These are phyloP conservation scores for Xylariaceae sp. DNA, from an alignment of 2,329 filamentous ascomycete species.

Conservation along the genomic window DNA sequence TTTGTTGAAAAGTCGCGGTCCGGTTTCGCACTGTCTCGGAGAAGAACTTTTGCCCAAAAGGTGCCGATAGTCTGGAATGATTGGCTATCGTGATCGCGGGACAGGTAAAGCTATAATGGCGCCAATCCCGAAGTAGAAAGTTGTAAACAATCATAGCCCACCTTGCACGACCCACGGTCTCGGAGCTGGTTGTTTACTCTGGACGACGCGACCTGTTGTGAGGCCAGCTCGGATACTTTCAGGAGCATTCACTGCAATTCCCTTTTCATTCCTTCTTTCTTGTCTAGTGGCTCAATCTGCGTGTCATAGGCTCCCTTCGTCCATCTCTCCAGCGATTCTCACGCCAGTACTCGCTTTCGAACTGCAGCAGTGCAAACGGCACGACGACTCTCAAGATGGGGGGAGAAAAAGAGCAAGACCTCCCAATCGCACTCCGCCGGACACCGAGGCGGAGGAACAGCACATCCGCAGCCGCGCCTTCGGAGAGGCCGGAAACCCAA, in stretches of 20 bases:
- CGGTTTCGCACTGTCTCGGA: no score
- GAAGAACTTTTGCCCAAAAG: no score
- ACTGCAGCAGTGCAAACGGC: not conserved
- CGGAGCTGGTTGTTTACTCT: conserved; percentile 1
- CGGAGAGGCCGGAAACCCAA: conserved; percentile 13
- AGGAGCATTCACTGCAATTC: no score
- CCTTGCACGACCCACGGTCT: no score
- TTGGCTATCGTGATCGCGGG: no score
- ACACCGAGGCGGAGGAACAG: conserved; percentile 36
- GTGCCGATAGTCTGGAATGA: no score
- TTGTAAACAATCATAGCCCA: no score
- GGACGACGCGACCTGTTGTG: not conserved
- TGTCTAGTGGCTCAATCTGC: not conserved
- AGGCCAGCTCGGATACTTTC: not conserved
- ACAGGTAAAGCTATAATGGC: no score
- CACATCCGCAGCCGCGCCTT: conserved; percentile 8
- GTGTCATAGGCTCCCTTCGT: not conserved
- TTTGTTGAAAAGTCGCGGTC: no score
- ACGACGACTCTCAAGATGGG: conserved; percentile 10
- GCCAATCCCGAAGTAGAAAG: no score
- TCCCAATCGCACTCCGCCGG: conserved; percentile 50
- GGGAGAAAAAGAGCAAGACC: conserved; percentile 22
- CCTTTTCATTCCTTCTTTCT: no score
- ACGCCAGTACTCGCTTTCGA: not conserved
- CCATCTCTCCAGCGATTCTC: not conserved